A percentile compares a stretch with the other conserved stretches of the same genome.
These are phyloP conservation scores for Zygosaccharomyces bailii DNA, from an alignment of 805 yeast genomes.

Conservation along the genomic window DNA sequence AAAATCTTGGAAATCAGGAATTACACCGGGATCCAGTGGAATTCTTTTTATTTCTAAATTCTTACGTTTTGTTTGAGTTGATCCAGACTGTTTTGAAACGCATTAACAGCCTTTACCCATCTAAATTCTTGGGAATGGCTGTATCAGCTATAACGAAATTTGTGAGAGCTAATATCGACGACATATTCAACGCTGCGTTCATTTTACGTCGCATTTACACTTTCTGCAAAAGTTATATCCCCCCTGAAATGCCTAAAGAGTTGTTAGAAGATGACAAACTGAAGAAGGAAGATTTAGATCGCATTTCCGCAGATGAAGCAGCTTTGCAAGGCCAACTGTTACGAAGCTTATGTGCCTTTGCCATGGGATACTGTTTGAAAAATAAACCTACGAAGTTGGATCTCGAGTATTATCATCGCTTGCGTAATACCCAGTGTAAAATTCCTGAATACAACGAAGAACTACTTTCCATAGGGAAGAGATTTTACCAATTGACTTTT, in stretches of 20 bases:
- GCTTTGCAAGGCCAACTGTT: conserved; percentile 63
- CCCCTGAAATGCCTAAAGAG: conserved; percentile 43
- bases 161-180: conserved; percentile 41
- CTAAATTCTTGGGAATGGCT: conserved; percentile 71
- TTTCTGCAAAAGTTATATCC: conserved; percentile 57
- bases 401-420: conserved; percentile 24
- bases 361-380: conserved; percentile 42
- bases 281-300: conserved; percentile 39
- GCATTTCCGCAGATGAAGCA: conserved; percentile 52
- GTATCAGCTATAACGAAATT: conserved; percentile 56
- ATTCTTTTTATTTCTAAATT: conserved; percentile 49
- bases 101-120: conserved; percentile 70
- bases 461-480: conserved; percentile 35
- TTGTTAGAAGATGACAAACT: conserved; percentile 24
- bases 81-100: conserved; percentile 54
- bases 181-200: conserved; percentile 37
- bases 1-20: conserved; percentile 3
- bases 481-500: conserved; percentile 49
- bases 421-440: conserved; percentile 22
- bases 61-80: conserved; percentile 66
- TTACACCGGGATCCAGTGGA: conserved; percentile 24
- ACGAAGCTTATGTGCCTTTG: conserved; percentile 56
- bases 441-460: conserved; percentile 25
- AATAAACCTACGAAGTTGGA: conserved; percentile 25
- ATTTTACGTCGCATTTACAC: conserved; percentile 61